These are phyloP conservation scores for Epichloe scottii DNA, from an alignment of 2,329 filamentous ascomycete species.

Conservation along the genomic window DNA sequence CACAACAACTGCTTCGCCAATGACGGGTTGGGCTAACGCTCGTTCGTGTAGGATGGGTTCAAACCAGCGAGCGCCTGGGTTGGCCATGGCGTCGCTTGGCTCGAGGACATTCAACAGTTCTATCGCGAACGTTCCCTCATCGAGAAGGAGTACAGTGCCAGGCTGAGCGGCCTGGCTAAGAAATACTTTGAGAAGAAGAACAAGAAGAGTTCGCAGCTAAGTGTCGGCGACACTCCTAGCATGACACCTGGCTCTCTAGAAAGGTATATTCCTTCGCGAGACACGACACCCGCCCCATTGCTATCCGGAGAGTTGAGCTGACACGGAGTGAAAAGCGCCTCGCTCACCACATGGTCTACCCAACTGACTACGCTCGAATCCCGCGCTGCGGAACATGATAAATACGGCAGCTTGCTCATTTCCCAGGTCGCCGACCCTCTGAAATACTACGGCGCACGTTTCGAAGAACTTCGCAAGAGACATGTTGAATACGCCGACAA, in stretches of 20 bases:
- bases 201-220: slow-evolving; percentile 74
- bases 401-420: slow-evolving; percentile 66
- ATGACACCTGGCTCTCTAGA: slow-evolving; percentile 94
- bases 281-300: not conserved
- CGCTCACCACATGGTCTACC: slow-evolving; percentile 91
- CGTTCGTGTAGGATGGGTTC: slow-evolving; percentile 66
- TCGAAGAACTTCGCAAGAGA: slow-evolving; percentile 85
- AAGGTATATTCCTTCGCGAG: slow-evolving; percentile 38
- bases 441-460: slow-evolving; percentile 58
- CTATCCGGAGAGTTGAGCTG: not conserved
- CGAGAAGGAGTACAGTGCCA: slow-evolving; percentile 92
- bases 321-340: slow-evolving; percentile 46
- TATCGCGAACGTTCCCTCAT: slow-evolving; percentile 90
- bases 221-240: slow-evolving; percentile 82
- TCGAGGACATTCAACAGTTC: slow-evolving; percentile 94
- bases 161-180: slow-evolving; percentile 76
- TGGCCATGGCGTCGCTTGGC: slow-evolving; percentile 77
- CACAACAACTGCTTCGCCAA: not conserved
- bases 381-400: slow-evolving; percentile 79
- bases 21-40: not conserved
- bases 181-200: slow-evolving; percentile 97
- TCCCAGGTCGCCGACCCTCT: slow-evolving; percentile 76
- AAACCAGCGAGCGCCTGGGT: slow-evolving; percentile 92
- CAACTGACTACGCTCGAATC: slow-evolving; percentile 84
- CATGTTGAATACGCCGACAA: slow-evolving; percentile 82